Percentiles rank a stretch among this genome's conserved stretches.
phyloP scores from a whole-genome alignment of 2,329 filamentous ascomycete genomes.

The Fusarium nisikadoi region DNA sequence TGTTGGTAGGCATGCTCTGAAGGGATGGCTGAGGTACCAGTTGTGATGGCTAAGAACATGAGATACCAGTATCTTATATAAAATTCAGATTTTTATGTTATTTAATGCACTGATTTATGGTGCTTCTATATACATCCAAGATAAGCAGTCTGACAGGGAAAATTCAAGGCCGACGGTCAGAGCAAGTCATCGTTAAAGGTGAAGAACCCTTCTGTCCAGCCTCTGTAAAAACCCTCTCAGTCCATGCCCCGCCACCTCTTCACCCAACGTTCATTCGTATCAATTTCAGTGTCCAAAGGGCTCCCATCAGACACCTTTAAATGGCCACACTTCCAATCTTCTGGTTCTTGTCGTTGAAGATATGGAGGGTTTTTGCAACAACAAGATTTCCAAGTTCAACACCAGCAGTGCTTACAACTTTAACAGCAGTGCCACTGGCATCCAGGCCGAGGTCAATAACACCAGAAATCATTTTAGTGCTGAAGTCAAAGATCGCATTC shows the following conservation, averaged over 20 bases:
- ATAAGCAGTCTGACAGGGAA: neutral
- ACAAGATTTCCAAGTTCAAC: neutral
- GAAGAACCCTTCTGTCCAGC: no score
- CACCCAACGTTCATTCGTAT: neutral
- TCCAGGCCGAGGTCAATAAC: neutral
- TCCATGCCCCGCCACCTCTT: no score
- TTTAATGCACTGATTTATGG: no score
- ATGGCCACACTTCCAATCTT: neutral
- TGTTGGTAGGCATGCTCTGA: no score
- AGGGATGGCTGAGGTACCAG: no score
- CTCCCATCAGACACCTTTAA: neutral
- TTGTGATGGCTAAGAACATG: no score
- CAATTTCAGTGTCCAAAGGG: accelerated
- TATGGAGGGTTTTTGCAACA: neutral
- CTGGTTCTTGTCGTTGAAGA: neutral
- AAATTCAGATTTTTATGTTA: neutral
- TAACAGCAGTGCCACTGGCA: neutral
- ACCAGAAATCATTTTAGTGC: neutral
- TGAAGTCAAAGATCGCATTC: neutral
- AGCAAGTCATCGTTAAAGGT: accelerated
- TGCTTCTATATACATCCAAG: neutral
- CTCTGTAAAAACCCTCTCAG: neutral
- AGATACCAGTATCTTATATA: no score
- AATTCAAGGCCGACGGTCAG: neutral
- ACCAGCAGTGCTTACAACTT: neutral